Conservation (phyloP, 2,329 filamentous ascomycete genomes). For the Nemania diffusa region DNA sequence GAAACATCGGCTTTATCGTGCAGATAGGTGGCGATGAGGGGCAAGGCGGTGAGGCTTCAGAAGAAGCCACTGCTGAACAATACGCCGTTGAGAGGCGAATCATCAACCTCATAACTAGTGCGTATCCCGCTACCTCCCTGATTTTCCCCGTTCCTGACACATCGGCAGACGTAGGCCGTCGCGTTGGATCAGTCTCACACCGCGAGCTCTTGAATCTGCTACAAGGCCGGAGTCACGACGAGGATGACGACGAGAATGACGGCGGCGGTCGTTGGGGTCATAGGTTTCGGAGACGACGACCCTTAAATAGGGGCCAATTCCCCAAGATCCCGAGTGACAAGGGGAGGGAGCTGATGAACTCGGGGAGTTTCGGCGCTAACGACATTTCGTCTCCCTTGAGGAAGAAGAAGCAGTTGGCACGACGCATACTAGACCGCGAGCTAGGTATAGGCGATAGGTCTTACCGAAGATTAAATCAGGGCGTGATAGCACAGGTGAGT, state of each 20-base stretch:
- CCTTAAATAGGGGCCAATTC: slow-evolving; percentile 68
- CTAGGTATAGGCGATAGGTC: slow-evolving; percentile 74
- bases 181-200: slow-evolving; percentile 45
- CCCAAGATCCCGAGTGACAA: slow-evolving; percentile 86
- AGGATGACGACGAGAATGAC: slow-evolving; percentile 50
- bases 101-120: slow-evolving; percentile 48
- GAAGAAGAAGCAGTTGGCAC: slow-evolving; percentile 70
- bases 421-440: slow-evolving; percentile 82
- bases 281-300: slow-evolving; percentile 56
- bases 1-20: slow-evolving; percentile 45
- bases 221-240: slow-evolving; percentile 52
- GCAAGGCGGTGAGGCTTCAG: slow-evolving; percentile 37
- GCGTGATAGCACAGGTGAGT: slow-evolving; percentile 73
- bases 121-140: slow-evolving; percentile 25
- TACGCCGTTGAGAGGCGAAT: slow-evolving; percentile 37
- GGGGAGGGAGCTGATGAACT: slow-evolving; percentile 82
- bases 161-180: slow-evolving; percentile 39
- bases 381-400: slow-evolving; percentile 59
- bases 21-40: slow-evolving; percentile 49
- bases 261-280: slow-evolving; percentile 54
- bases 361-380: slow-evolving; percentile 80
- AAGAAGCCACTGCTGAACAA: slow-evolving; percentile 36
- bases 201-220: slow-evolving; percentile 56
- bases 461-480: slow-evolving; percentile 68
- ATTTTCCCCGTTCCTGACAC: slow-evolving; percentile 44